Percentiles rank a stretch among this genome's conserved stretches.
Evolutionary conservation across 345 rosid genomes (phyloP).

Genomic region (Syzygium jambos): DNA sequence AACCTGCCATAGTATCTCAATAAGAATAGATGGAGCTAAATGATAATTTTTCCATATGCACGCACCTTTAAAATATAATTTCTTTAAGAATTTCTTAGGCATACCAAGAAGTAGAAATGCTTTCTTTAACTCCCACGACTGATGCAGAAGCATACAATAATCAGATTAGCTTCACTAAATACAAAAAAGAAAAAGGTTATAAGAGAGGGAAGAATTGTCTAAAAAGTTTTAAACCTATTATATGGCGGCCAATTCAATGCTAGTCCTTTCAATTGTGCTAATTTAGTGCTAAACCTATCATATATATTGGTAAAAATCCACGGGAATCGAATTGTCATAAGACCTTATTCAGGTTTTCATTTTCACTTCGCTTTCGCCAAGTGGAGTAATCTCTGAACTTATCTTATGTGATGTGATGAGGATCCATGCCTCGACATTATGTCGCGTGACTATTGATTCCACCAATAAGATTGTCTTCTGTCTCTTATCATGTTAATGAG

Average conservation of each 20-base stretch:
- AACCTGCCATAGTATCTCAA: neutral
- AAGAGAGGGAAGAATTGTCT: accelerated
- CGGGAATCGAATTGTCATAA: neutral
- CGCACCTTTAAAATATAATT: neutral
- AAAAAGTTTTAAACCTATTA: neutral
- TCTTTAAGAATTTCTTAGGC: neutral
- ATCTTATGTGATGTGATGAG: neutral
- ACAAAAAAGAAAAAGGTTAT: neutral
- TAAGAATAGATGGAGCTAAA: neutral
- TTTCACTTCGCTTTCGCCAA: neutral
- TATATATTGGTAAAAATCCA: neutral
- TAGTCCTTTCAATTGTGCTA: neutral
- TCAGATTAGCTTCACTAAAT: neutral
- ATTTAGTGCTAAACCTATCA: neutral
- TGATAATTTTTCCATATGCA: neutral
- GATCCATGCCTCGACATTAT: neutral
- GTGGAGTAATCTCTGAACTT: neutral
- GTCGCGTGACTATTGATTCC: neutral
- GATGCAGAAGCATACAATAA: neutral
- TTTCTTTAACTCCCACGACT: neutral
- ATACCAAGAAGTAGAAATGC: neutral
- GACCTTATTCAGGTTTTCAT: neutral
- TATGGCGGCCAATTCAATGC: accelerated
- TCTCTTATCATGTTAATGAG: neutral
- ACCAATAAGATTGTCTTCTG: neutral